A percentile compares a stretch with the other conserved stretches of the same genome.
phyloP scores from a whole-genome alignment of 371 early-diverging fungal genomes.

The Mucor circinelloides region DNA sequence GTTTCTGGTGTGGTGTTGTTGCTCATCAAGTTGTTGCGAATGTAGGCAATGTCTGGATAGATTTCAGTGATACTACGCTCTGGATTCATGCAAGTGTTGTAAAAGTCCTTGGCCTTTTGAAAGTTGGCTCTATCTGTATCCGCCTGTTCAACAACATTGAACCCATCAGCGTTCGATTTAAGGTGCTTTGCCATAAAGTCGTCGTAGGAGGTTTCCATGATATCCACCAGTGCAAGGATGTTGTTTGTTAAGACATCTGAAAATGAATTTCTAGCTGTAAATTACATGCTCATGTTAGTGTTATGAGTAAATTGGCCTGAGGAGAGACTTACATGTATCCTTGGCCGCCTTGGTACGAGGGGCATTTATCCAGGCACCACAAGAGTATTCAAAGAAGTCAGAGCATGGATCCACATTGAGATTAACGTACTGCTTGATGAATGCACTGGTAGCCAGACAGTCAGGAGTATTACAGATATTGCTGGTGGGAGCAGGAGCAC shows the following conservation, averaged over 20 bases:
- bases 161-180: not conserved
- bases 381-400: conserved; percentile 51
- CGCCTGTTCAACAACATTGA: conserved; percentile 9
- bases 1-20: not conserved
- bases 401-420: conserved; percentile 40
- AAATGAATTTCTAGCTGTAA: not conserved
- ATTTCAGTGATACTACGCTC: conserved; percentile 48
- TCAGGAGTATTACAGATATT: conserved; percentile 45
- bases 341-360: conserved; percentile 44
- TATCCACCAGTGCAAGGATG: not conserved
- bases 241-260: not conserved
- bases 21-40: conserved; percentile 1
- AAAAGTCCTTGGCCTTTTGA: conserved; percentile 43
- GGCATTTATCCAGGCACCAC: conserved; percentile 25
- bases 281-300: not conserved
- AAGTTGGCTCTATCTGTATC: conserved; percentile 43
- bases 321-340: conserved; percentile 2
- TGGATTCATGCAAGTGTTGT: conserved; percentile 46
- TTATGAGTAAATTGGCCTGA: too few relatives aligned
- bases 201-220: conserved; percentile 25
- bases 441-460: conserved; percentile 44
- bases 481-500: not conserved
- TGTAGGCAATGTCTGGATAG: conserved; percentile 5
- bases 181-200: conserved; percentile 5
- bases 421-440: conserved; percentile 34